Conservation (phyloP, 1,284 basidiomycete genomes). For the Papiliotrema fonsecae region DNA sequence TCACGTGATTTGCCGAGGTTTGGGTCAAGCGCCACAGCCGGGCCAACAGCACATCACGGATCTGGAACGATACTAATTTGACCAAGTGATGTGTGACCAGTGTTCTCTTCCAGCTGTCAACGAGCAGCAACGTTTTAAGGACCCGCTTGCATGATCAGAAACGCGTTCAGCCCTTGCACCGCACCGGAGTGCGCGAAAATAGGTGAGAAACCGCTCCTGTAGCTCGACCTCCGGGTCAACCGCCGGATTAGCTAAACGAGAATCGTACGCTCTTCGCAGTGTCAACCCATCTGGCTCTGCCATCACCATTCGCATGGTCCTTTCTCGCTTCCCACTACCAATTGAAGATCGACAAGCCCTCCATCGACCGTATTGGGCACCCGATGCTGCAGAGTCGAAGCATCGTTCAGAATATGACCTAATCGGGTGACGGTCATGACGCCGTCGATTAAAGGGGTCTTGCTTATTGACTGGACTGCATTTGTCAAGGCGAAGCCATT, state of each 20-base stretch:
- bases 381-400: too few relatives aligned
- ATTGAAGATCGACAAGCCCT: constrained; percentile 29
- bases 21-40: constrained; percentile 32
- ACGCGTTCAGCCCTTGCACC: constrained; percentile 28
- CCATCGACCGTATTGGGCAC: too few relatives aligned
- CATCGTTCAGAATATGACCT: too few relatives aligned
- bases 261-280: constrained; percentile 26
- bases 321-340: constrained; percentile 30
- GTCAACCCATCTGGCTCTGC: constrained; percentile 25
- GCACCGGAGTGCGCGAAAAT: constrained; percentile 22
- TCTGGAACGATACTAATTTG: constrained; percentile 36
- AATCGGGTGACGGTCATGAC: too few relatives aligned
- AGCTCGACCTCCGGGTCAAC: constrained; percentile 38
- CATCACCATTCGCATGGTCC: constrained; percentile 18
- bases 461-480: too few relatives aligned
- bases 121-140: not conserved
- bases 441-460: too few relatives aligned
- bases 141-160: constrained; percentile 37
- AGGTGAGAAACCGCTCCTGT: constrained; percentile 28
- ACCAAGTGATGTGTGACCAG: constrained; percentile 42
- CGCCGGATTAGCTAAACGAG: constrained; percentile 26
- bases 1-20: constrained; percentile 27
- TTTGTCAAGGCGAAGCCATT: too few relatives aligned
- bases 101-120: constrained; percentile 29
- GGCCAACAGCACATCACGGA: constrained; percentile 26